Evolutionary conservation across 371 early-diverging fungal genomes (phyloP).

Genomic region (Lichtheimia hyalospora): DNA sequence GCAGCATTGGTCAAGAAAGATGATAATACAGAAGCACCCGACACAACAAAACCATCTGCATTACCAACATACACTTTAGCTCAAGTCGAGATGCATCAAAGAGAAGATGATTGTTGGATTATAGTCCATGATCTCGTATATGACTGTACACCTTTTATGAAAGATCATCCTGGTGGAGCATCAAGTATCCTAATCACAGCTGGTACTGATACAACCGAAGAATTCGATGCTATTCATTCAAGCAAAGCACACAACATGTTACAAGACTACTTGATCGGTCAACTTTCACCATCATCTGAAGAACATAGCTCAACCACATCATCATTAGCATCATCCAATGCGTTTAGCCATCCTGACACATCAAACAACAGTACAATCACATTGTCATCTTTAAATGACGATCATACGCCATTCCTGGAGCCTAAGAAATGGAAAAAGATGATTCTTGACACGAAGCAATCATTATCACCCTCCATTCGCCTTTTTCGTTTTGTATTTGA

Average conservation of each 20-base stretch:
- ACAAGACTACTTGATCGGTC: conserved; percentile 62
- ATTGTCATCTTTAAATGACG: conserved; percentile 5
- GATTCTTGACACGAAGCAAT: conserved; percentile 29
- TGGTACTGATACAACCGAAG: conserved; percentile 84
- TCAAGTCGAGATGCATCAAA: conserved; percentile 73
- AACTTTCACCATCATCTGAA: conserved; percentile 35
- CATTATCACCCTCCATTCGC: conserved; percentile 42
- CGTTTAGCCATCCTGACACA: neutral
- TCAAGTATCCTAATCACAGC: conserved; percentile 60
- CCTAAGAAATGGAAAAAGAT: conserved; percentile 44
- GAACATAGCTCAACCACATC: conserved; percentile 9
- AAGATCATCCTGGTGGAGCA: conserved; percentile 90
- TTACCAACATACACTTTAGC: conserved; percentile 44
- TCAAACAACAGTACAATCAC: conserved; percentile 9
- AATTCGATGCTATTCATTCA: conserved; percentile 88
- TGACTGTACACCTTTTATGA: conserved; percentile 83
- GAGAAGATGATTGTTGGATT: conserved; percentile 82
- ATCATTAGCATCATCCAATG: conserved; percentile 9
- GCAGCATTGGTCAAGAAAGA: neutral
- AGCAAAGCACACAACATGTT: conserved; percentile 74
- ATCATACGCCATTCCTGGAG: conserved; percentile 24
- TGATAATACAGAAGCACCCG: neutral
- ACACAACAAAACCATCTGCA: neutral
- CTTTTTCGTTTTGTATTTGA: conserved; percentile 42
- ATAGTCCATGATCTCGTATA: conserved; percentile 79